A percentile compares a stretch with the other conserved stretches of the same genome.
Evolutionary conservation across 2,329 filamentous ascomycete species (phyloP).

Genomic region (Cordyceps sp.): DNA sequence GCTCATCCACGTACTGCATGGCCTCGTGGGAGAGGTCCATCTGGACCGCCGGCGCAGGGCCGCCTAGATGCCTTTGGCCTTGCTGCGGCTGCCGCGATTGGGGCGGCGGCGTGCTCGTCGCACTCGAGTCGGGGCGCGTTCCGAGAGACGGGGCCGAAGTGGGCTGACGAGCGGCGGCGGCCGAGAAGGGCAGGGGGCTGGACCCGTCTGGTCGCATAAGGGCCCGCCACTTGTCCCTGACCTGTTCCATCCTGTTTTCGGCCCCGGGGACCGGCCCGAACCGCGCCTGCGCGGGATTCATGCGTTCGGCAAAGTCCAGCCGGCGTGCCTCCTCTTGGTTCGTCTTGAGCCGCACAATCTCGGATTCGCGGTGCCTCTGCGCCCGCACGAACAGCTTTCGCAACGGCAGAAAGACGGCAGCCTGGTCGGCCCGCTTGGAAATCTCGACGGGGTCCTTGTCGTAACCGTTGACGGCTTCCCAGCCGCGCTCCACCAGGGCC

Average conservation of each 20-base stretch:
- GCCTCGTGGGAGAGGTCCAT: conserved; percentile 12
- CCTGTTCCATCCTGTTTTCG: conserved; percentile 27
- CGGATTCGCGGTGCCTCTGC: conserved; percentile 30
- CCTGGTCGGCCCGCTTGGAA: conserved; percentile 25
- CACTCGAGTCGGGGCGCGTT: not conserved
- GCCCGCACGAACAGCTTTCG: conserved; percentile 37
- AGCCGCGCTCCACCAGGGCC: conserved; percentile 30
- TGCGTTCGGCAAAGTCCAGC: conserved; percentile 31
- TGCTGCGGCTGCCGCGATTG: conserved; percentile 7
- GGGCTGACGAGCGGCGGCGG: not conserved
- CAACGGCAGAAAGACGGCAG: conserved; percentile 35
- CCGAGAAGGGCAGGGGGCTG: conserved; percentile 4
- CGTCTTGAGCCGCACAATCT: conserved; percentile 29
- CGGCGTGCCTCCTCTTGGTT: conserved; percentile 30
- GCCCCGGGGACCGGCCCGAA: conserved; percentile 30
- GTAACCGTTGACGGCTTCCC: conserved; percentile 26
- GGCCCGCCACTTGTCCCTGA: conserved; percentile 31
- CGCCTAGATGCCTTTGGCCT: not conserved
- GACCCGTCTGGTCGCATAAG: conserved; percentile 22
- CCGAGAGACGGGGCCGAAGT: not conserved
- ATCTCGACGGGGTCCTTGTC: conserved; percentile 23
- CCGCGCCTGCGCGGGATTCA: conserved; percentile 23
- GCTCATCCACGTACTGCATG: conserved; percentile 18
- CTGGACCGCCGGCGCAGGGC: not conserved
- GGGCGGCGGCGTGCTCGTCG: not conserved